Base-by-base conservation (phyloP, 2,329 filamentous ascomycete genomes). In the Ceratocystis eucalypticola region DNA sequence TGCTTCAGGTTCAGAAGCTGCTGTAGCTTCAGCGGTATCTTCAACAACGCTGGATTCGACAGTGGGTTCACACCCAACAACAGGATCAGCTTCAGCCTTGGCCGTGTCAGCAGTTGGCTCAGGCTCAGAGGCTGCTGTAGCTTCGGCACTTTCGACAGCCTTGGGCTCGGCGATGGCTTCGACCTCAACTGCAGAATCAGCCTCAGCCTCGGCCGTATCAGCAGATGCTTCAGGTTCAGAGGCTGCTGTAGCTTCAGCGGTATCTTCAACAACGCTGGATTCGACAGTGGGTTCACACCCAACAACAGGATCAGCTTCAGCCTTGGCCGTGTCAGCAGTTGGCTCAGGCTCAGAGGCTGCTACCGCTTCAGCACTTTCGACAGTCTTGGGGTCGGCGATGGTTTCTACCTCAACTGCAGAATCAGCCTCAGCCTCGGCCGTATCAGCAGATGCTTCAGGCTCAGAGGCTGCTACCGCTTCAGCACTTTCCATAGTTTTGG, bases 1-100 rank as follows among this genome's bases (percentile, higher is more conserved):
- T 10, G 7, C 33, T 0, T 37, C 2, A 1, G 33, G 8, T 1
- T 37, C 2, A 10, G 33, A 0, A 12, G 0, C 22, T 2, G 0
- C 22, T 7, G 1, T 10, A 2, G 33, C 10, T 37, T 37, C 33
- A 12, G 1, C 5, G 2, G 15, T 2, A 0, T 2, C 15, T 8
- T 50, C 46, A 7, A 1, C 4, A 50, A 50, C 20, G 2, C 6
- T n/a, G n/a, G 5, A 8, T 10, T 50, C 5, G 1, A 6, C 0
- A 50, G 3, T 22, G 1, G 5, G 6, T 20, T n/a, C 17, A n/a
- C 22, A 0, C 22, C 2, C 22, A 22, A 22, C 22, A 2, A 1
- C 22, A 22, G 1, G 22, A 22, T 22, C 22, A 0, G 22, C 22
- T 22, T 22, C 22, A 22, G 22, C 2, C 22, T 22, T 6, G 10